Conservation (phyloP, 2,329 filamentous ascomycete species). For the Penicillium sp. region DNA sequence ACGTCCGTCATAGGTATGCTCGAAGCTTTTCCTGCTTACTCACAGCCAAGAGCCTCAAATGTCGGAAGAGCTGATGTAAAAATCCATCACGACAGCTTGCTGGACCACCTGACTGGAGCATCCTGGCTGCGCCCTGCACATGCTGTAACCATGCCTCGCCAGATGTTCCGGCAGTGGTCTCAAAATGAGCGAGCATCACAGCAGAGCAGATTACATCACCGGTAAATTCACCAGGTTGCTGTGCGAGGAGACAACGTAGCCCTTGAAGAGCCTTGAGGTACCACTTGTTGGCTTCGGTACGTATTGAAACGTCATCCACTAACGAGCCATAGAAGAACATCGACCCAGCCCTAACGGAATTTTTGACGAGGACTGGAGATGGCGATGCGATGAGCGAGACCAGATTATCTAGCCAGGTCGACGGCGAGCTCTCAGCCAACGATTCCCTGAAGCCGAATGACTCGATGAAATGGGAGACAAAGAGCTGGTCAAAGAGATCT, state of each 20-base stretch:
- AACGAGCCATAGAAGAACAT: conserved; percentile 14
- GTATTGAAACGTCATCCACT: conserved; percentile 9
- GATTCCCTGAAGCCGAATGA: conserved; percentile 11
- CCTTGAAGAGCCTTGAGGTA: conserved; percentile 6
- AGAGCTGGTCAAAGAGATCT: conserved; percentile 10
- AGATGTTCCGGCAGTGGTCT: conserved; percentile 6
- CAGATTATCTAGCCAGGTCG: conserved; percentile 10
- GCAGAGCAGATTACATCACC: conserved; percentile 7
- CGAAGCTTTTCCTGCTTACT: background rate
- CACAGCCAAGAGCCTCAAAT: conserved; percentile 10
- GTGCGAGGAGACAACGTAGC: conserved; percentile 4
- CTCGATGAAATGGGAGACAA: conserved; percentile 16
- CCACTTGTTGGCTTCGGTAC: conserved; percentile 12
- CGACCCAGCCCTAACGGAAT: conserved; percentile 8
- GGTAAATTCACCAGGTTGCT: background rate
- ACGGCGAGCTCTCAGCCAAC: background rate
- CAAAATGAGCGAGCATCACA: conserved; percentile 15
- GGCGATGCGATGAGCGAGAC: background rate
- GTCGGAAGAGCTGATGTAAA: conserved; percentile 10
- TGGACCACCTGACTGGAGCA: conserved; percentile 6
- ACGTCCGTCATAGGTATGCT: background rate
- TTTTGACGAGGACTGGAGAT: background rate
- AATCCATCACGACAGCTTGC: conserved; percentile 10
- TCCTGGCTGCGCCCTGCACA: conserved; percentile 7
- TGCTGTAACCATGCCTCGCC: conserved; percentile 12